Evolutionary conservation across 257 asterid genomes (phyloP), one percentile per base, ranked within the genome.

Genomic region (Nicotiana otophora): DNA sequence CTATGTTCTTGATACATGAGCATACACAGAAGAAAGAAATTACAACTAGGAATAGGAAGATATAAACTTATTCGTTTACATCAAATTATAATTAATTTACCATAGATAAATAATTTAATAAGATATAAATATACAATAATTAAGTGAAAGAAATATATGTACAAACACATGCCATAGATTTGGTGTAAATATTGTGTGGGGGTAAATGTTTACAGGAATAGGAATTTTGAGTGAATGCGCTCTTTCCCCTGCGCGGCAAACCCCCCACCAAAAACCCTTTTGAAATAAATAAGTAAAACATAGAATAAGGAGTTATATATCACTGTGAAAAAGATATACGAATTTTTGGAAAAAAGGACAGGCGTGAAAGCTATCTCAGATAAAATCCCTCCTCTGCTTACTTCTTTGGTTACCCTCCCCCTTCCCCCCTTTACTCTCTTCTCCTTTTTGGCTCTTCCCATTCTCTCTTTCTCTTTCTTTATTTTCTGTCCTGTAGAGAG

Each of bases 301-400:
- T 84, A 20, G 26, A 55, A 65, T 60, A 55, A 68, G 69, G 83
- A 76, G 10, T 42, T 31, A 30, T 11, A n/a, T 36, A 48, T 39
- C 48, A 51, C 19, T 48, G 28, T 7, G 53, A 36, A 81, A 83
- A 46, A 8, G 28, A 28, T 26, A 51, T 65, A n/a, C 8, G 26
- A 12, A 46, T 74, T 74, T 74, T 72, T 48, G 16, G 39, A 48
- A 81, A 88, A 88, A 85, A 88, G 91, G 97, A 90, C 96, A 85
- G 89, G 95, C 96, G 92, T 95, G 97, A 89, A 85, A 90, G 92
- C 89, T 62, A 72, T 87, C 90, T 86, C 91, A 85, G 91, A 91
- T 91, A 93, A 93, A 93, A 95, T 86, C 93, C 86, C 88, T 81
- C 55, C 82, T 53, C 83, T 81, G 84, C 91, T 87, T 66, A 64